Conservation (phyloP, 306 rosid genomes). For the Vigna trinervia region DNA sequence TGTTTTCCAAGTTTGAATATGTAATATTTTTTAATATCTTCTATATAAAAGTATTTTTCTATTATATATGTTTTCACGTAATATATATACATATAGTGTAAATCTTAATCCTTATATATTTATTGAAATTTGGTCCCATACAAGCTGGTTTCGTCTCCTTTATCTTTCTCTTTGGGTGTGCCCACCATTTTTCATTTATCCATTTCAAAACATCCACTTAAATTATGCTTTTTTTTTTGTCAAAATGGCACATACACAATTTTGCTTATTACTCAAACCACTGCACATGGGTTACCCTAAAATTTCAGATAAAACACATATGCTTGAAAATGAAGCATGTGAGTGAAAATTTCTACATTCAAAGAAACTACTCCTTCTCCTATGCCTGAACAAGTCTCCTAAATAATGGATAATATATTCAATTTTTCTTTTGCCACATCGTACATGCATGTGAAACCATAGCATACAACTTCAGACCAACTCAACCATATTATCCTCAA, state of each 20-base stretch:
- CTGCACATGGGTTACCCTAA: slow-evolving; percentile 59
- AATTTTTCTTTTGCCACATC: slow-evolving; percentile 27
- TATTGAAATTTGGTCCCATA: too few species aligned
- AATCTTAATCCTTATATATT: too few species aligned
- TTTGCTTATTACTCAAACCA: slow-evolving; percentile 54
- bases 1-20: too few species aligned
- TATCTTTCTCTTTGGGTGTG: too few species aligned
- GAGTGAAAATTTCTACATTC: slow-evolving; percentile 43
- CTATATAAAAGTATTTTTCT: too few species aligned
- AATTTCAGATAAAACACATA: slow-evolving; percentile 16
- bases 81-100: too few species aligned
- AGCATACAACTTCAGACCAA: slow-evolving; percentile 40
- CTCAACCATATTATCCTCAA: slow-evolving; percentile 40
- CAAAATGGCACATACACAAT: slow-evolving; percentile 10
- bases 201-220: background rate
- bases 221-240: background rate
- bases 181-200: background rate
- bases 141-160: too few species aligned
- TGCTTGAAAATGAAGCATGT: slow-evolving; percentile 48
- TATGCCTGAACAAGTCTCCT: slow-evolving; percentile 38
- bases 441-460: slow-evolving; percentile 46
- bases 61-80: too few species aligned
- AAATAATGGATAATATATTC: slow-evolving; percentile 31
- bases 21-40: too few species aligned
- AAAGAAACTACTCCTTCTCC: slow-evolving; percentile 50